Conservation (phyloP, 1,284 basidiomycete genomes). For the Pascua sp. region DNA sequence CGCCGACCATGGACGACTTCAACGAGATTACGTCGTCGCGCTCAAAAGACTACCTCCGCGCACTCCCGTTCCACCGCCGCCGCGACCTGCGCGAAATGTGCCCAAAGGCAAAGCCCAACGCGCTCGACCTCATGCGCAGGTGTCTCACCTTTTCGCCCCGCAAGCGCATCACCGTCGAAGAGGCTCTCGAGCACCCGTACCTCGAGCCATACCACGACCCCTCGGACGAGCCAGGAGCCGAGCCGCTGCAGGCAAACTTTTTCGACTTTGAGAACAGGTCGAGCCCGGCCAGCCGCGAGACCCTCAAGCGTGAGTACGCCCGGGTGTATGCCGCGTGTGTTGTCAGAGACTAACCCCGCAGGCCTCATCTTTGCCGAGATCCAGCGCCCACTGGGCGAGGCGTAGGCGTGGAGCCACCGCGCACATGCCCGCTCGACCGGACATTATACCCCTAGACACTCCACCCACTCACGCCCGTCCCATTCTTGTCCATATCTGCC, state of each 20-base stretch:
- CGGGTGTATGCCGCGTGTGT: neutral
- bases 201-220: constrained; percentile 88
- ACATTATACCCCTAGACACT: no score
- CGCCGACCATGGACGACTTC: constrained; percentile 60
- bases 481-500: no score
- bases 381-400: constrained; percentile 34
- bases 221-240: constrained; percentile 76
- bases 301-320: constrained; percentile 49
- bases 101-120: constrained; percentile 77
- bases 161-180: constrained; percentile 81
- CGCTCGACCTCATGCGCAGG: constrained; percentile 83
- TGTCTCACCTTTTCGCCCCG: constrained; percentile 88
- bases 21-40: constrained; percentile 69
- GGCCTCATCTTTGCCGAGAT: constrained; percentile 52
- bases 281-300: constrained; percentile 52
- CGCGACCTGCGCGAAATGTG: constrained; percentile 71
- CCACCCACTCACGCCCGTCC: no score
- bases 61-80: constrained; percentile 85
- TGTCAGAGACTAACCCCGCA: constrained; percentile 11
- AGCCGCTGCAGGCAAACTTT: constrained; percentile 75
- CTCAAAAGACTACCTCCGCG: constrained; percentile 62
- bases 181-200: constrained; percentile 89
- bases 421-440: no score
- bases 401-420: constrained; percentile 2
- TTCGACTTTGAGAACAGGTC: constrained; percentile 73